A percentile compares a stretch with the other conserved stretches of the same genome.
Conservation (phyloP, 176 grass and related monocot genomes). For the Melocanna baccifera region DNA sequence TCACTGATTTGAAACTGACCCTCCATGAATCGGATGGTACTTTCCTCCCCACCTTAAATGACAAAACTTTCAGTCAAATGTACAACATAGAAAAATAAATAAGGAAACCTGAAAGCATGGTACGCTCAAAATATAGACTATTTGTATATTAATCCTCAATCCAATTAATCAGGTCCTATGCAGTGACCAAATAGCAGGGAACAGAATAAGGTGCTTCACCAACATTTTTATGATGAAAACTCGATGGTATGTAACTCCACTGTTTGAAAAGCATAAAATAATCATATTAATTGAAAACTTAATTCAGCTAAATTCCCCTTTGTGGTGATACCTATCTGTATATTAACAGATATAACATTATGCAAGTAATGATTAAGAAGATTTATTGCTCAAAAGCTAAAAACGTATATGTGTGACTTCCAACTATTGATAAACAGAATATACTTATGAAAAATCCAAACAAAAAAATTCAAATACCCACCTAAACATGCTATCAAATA, state of each 20-base stretch:
- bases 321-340: not conserved
- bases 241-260: not conserved
- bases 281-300: not conserved
- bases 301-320: not conserved
- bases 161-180: constrained; percentile 7
- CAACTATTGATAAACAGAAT: constrained; percentile 6
- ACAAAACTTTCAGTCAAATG: constrained; percentile 7
- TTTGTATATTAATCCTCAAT: not conserved
- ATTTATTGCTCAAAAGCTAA: constrained; percentile 6
- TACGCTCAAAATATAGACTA: constrained; percentile 1
- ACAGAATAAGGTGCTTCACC: constrained; percentile 3
- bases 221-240: not conserved
- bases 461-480: constrained; percentile 38
- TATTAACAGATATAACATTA: not conserved
- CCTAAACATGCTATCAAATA: constrained; percentile 99
- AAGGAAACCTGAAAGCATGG: constrained; percentile 1
- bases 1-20: constrained; percentile 49
- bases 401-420: not conserved
- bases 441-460: constrained; percentile 1
- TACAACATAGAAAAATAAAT: constrained; percentile 5
- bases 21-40: constrained; percentile 95
- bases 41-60: constrained; percentile 82
- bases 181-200: not conserved
- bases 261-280: not conserved
- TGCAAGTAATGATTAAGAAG: not conserved